Evolutionary conservation across 2,329 filamentous ascomycete genomes (phyloP).

Genomic region (Dactylellina haptotyla): DNA sequence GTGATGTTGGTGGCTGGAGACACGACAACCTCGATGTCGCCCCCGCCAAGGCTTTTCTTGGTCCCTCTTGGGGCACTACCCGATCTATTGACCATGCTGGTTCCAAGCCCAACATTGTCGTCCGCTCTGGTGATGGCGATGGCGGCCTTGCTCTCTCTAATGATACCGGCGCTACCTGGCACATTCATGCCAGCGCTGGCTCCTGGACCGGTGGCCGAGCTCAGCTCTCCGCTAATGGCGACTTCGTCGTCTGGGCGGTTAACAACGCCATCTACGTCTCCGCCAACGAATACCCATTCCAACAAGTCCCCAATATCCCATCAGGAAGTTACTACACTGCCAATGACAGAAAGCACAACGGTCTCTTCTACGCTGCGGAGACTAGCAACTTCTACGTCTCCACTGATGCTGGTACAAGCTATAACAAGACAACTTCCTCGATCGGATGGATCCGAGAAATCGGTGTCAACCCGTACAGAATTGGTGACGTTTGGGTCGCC

Average conservation of each 20-base stretch:
- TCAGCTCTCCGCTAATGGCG: conserved; percentile 48
- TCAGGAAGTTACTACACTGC: conserved; percentile 65
- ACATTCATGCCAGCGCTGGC: conserved; percentile 63
- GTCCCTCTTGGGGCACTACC: conserved; percentile 65
- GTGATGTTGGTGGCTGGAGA: conserved; percentile 67
- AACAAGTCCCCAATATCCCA: conserved; percentile 64
- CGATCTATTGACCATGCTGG: conserved; percentile 62
- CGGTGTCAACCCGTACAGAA: conserved; percentile 68
- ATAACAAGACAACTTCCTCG: conserved; percentile 59
- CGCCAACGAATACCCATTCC: conserved; percentile 63
- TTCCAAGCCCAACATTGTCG: conserved; percentile 62
- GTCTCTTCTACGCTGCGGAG: conserved; percentile 67
- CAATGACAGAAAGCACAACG: conserved; percentile 67
- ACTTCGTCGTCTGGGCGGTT: conserved; percentile 51
- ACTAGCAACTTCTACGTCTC: conserved; percentile 67
- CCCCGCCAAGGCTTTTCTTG: conserved; percentile 64
- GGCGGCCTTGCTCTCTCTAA: conserved; percentile 64
- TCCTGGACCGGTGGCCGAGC: conserved; percentile 54
- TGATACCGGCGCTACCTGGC: conserved; percentile 67
- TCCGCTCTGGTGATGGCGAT: conserved; percentile 64
- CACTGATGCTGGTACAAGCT: conserved; percentile 65
- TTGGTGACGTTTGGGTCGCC: conserved; percentile 71
- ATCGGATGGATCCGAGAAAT: conserved; percentile 66
- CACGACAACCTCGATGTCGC: conserved; percentile 62
- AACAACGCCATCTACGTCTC: conserved; percentile 48